Percentiles rank a stretch among this genome's conserved stretches.
Conservation (phyloP, 441 rosid species). For the Pelargonium citronellum region DNA sequence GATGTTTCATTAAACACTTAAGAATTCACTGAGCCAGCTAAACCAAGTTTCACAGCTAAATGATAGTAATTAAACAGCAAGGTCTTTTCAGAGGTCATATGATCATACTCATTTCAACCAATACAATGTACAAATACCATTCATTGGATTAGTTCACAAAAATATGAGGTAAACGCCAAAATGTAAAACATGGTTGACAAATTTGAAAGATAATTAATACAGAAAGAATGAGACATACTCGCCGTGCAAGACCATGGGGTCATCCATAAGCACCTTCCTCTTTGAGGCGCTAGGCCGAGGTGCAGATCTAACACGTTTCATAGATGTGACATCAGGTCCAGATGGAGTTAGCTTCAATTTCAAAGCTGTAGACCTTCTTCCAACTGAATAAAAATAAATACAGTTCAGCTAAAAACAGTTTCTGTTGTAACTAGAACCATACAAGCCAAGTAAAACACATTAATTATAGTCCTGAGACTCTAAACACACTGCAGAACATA, state of each 20-base stretch:
- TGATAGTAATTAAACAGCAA: neutral
- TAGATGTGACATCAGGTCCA: slow-evolving; percentile 48
- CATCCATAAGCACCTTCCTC: slow-evolving; percentile 96
- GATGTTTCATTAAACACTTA: slow-evolving; percentile 9
- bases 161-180: neutral
- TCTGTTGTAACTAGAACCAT: slow-evolving; percentile 3
- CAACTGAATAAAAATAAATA: slow-evolving; percentile 45
- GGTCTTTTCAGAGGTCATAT: neutral
- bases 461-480: neutral
- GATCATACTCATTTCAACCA: neutral
- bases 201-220: neutral
- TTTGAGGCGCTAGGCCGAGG: slow-evolving; percentile 55
- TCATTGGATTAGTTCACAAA: neutral
- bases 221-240: slow-evolving; percentile 56
- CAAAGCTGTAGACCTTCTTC: slow-evolving; percentile 68
- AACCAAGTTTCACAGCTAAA: neutral
- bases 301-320: slow-evolving; percentile 55
- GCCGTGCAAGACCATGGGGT: slow-evolving; percentile 93
- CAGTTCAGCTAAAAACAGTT: slow-evolving; percentile 6
- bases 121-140: slow-evolving; percentile 2
- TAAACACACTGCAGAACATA: neutral
- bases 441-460: neutral
- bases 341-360: slow-evolving; percentile 77
- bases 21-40: slow-evolving; percentile 4
- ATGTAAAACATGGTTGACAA: neutral